Evolutionary conservation across 805 yeast species (phyloP).

Genomic region (Geotrichum ghanense): DNA sequence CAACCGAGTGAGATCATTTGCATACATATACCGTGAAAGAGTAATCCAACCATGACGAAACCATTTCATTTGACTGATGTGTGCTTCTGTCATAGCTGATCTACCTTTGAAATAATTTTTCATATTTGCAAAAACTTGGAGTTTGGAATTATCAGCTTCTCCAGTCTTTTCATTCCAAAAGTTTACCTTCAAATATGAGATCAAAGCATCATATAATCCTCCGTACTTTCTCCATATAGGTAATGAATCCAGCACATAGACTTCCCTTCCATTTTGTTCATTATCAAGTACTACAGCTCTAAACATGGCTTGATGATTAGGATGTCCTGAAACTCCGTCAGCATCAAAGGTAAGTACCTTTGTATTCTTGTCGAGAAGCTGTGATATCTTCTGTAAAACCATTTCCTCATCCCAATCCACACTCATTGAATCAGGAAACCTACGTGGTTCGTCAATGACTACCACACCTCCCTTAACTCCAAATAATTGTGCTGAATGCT

Average conservation of each 20-base stretch:
- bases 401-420: slow-evolving; percentile 45
- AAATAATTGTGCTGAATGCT: slow-evolving; percentile 39
- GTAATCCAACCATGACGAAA: slow-evolving; percentile 82
- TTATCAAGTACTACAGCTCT: slow-evolving; percentile 15
- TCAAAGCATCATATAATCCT: slow-evolving; percentile 23
- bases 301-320: slow-evolving; percentile 51
- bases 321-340: slow-evolving; percentile 72
- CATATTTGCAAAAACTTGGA: slow-evolving; percentile 12
- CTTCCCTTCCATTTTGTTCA: slow-evolving; percentile 6
- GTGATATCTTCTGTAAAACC: slow-evolving; percentile 30
- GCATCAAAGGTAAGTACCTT: slow-evolving; percentile 67
- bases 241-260: slow-evolving; percentile 25
- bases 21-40: slow-evolving; percentile 63
- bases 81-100: slow-evolving; percentile 73
- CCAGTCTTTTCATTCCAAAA: slow-evolving; percentile 7
- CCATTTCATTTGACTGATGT: slow-evolving; percentile 90
- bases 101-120: slow-evolving; percentile 28
- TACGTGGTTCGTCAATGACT: slow-evolving; percentile 36
- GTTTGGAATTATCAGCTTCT: slow-evolving; percentile 7
- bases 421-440: slow-evolving; percentile 58
- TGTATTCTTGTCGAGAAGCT: slow-evolving; percentile 24
- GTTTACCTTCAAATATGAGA: slow-evolving; percentile 14
- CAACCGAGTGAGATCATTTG: slow-evolving; percentile 45
- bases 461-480: slow-evolving; percentile 36
- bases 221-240: slow-evolving; percentile 28